phyloP scores from a whole-genome alignment of 352 stramenopile species.

The Phytopythium oedochilum region DNA sequence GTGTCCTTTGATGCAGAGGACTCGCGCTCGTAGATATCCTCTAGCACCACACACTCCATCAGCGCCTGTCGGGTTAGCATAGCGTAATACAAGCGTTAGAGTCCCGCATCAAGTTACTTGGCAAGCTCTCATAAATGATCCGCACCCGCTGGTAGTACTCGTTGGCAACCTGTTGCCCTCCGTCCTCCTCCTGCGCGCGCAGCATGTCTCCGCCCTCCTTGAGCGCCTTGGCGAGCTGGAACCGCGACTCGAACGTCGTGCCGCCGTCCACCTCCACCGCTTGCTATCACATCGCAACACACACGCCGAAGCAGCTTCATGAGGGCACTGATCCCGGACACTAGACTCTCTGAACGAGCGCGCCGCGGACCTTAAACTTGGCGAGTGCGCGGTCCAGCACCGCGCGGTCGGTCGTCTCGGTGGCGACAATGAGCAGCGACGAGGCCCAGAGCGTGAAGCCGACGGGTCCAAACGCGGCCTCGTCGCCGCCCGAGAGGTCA shows the following conservation, averaged over 20 bases:
- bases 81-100: neutral
- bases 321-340: neutral
- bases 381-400: constrained; percentile 54
- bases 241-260: constrained; percentile 77
- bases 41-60: constrained; percentile 22
- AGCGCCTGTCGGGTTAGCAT: constrained; percentile 14
- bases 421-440: constrained; percentile 71
- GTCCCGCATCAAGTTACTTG: neutral
- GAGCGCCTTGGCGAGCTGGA: constrained; percentile 77
- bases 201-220: constrained; percentile 68
- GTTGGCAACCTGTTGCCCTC: constrained; percentile 11
- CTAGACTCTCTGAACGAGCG: neutral
- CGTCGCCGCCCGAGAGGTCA: constrained; percentile 34
- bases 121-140: no score
- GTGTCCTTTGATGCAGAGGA: neutral
- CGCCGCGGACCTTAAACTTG: constrained; percentile 44
- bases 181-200: constrained; percentile 30
- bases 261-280: constrained; percentile 77
- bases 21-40: constrained; percentile 29
- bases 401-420: constrained; percentile 49
- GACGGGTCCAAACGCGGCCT: constrained; percentile 65
- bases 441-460: constrained; percentile 78
- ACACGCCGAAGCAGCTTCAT: neutral
- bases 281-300: constrained; percentile 16
- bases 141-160: constrained; percentile 22